Evolutionary conservation across 139 green algal genomes (phyloP).

Genomic region (Coccomyxa sp.): DNA sequence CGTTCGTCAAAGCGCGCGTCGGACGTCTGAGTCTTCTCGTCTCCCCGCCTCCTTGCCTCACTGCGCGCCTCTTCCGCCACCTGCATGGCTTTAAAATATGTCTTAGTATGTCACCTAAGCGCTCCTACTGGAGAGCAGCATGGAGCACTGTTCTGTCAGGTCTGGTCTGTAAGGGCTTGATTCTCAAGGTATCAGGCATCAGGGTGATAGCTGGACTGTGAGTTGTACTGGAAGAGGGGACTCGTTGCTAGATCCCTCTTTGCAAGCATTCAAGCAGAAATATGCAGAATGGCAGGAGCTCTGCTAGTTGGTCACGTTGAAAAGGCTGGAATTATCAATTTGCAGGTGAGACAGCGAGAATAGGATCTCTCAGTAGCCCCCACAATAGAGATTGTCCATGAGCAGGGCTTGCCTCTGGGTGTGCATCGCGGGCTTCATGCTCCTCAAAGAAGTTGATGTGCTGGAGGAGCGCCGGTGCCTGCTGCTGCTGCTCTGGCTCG

Average conservation of each 20-base stretch:
- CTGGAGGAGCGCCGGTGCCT: slow-evolving; percentile 10
- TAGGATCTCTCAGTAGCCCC: too few species aligned
- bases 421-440: slow-evolving; percentile 21
- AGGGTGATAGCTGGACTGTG: too few species aligned
- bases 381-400: too few species aligned
- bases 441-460: slow-evolving; percentile 60
- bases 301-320: too few species aligned
- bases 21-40: slow-evolving; percentile 63
- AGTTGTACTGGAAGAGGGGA: background rate
- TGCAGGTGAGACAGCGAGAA: too few species aligned
- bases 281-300: background rate
- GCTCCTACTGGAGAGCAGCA: background rate
- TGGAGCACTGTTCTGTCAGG: background rate
- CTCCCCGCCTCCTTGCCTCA: slow-evolving; percentile 42
- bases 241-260: background rate
- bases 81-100: background rate
- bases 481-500: slow-evolving; percentile 1
- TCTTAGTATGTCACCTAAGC: background rate
- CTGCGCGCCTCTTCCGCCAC: slow-evolving; percentile 45
- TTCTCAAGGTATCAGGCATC: too few species aligned
- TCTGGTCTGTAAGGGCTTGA: too few species aligned
- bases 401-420: slow-evolving; percentile 49
- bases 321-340: too few species aligned
- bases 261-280: background rate
- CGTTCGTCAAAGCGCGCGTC: slow-evolving; percentile 78